Evolutionary conservation across 371 early-diverging fungal genomes (phyloP), one percentile per base, ranked within the genome.

Genomic region (Rhizopus sp.): DNA sequence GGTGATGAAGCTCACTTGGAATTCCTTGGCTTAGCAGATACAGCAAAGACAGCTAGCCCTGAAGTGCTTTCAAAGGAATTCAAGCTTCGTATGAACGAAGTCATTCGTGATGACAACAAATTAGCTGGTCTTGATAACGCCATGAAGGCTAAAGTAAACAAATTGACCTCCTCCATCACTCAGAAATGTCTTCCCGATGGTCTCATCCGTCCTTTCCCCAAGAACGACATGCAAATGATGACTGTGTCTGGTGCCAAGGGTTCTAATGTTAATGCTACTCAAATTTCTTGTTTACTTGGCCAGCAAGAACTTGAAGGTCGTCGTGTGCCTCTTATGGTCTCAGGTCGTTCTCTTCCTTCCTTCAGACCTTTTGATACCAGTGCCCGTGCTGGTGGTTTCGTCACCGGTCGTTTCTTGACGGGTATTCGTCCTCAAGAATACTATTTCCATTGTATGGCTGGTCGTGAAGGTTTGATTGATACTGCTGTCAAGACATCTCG

Each of bases 391-490:
- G 99, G 98, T 73, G 99, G 99, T 38, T 99, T 88, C 70, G 94
- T 99, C 73, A 90, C 95, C 23, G 96, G 96, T 59, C 92, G 99
- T 67, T 99, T 99, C 93, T 90, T 99, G 86, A 98, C 98, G 3
- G 99, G 99, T 49, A 94, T 99, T 65, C 91, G 92, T 64, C 97
- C 98, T 23, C 96, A 96, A 64, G 92, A 90, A 70, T 93, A 86
- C 74, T 90, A 89, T 70, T 93, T 91, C 84, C 89, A 89, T 78
- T 96, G 96, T 75, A 99, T 99, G 99, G 99, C 99, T 62, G 99
- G 99, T 69, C 96, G 99, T 80, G 99, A 99, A 88, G 99, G 99
- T 65, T 82, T 99, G 29, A 98, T 99, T 65, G 99, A 99, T 84
- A 99, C 99, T 3, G 99, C 99, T 57, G 99, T 99, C 74, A 99